A percentile compares a stretch with the other conserved stretches of the same genome.
phyloP scores from a whole-genome alignment of 208 protist genomes.

The Trypanosoma avium region DNA sequence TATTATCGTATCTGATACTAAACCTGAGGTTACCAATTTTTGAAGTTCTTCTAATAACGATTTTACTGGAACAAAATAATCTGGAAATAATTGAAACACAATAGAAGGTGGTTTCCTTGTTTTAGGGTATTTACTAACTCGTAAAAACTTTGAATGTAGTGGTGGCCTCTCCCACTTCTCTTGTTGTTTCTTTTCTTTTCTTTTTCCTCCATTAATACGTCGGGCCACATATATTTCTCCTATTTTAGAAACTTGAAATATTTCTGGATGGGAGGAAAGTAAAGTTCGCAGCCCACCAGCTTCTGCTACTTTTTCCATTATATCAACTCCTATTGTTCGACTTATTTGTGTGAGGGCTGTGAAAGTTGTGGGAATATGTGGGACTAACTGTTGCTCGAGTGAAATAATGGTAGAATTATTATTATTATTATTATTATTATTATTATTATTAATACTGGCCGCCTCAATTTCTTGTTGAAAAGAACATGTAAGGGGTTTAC shows the following conservation, averaged over 20 bases:
- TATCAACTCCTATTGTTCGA: conserved; percentile 37
- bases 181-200: not conserved
- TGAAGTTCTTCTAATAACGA: conserved; percentile 20
- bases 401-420: too few relatives aligned
- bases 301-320: conserved; percentile 41
- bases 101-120: not conserved
- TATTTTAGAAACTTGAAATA: conserved; percentile 30
- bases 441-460: too few relatives aligned
- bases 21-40: not conserved
- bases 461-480: too few relatives aligned
- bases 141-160: too few relatives aligned
- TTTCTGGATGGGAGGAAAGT: conserved; percentile 21
- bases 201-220: not conserved
- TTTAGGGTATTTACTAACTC: too few relatives aligned
- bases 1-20: not conserved
- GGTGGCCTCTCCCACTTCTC: too few relatives aligned
- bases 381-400: conserved; percentile 23
- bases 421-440: too few relatives aligned
- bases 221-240: conserved; percentile 34
- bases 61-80: conserved; percentile 56
- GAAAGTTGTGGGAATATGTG: conserved; percentile 48
- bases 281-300: conserved; percentile 29
- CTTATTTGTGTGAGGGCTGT: conserved; percentile 60
- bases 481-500: too few relatives aligned
- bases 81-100: conserved; percentile 42